These are phyloP conservation scores for Pholiota conissans DNA, from an alignment of 768 basidiomycete genomes.

Conservation along the genomic window DNA sequence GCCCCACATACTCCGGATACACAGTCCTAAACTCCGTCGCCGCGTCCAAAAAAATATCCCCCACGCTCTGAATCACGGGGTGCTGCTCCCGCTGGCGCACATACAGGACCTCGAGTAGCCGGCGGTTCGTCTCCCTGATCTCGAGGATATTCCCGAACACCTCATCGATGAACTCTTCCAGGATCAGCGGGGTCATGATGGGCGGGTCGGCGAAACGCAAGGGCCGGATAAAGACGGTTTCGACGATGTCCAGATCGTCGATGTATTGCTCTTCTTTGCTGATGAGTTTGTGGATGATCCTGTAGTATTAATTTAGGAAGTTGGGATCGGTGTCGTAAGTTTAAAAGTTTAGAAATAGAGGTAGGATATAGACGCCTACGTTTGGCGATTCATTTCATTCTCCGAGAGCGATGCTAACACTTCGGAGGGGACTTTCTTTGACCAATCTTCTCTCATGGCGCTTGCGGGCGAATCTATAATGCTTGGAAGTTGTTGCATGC, in stretches of 20 bases:
- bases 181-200: slow-evolving; percentile 49
- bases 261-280: slow-evolving; percentile 89
- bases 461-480: slow-evolving; percentile 35
- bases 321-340: too few relatives aligned
- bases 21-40: slow-evolving; percentile 85
- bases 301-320: slow-evolving; percentile 17
- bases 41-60: slow-evolving; percentile 84
- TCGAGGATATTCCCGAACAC: slow-evolving; percentile 89
- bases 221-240: slow-evolving; percentile 59
- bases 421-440: slow-evolving; percentile 42
- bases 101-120: slow-evolving; percentile 81
- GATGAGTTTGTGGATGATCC: slow-evolving; percentile 87
- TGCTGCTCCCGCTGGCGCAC: slow-evolving; percentile 85
- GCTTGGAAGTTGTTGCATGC: slow-evolving; percentile 23
- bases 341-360: too few relatives aligned
- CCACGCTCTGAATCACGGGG: slow-evolving; percentile 80
- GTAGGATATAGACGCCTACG: slow-evolving; percentile 35
- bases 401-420: slow-evolving; percentile 54
- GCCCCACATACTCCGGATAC: slow-evolving; percentile 86
- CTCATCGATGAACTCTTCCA: slow-evolving; percentile 83
- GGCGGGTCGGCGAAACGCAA: slow-evolving; percentile 44
- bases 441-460: slow-evolving; percentile 50
- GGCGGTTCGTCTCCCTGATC: slow-evolving; percentile 75
- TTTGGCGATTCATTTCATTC: slow-evolving; percentile 84
- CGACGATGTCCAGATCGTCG: slow-evolving; percentile 82